Base-by-base conservation (phyloP, 345 rosid species). In the Brassica napus region DNA sequence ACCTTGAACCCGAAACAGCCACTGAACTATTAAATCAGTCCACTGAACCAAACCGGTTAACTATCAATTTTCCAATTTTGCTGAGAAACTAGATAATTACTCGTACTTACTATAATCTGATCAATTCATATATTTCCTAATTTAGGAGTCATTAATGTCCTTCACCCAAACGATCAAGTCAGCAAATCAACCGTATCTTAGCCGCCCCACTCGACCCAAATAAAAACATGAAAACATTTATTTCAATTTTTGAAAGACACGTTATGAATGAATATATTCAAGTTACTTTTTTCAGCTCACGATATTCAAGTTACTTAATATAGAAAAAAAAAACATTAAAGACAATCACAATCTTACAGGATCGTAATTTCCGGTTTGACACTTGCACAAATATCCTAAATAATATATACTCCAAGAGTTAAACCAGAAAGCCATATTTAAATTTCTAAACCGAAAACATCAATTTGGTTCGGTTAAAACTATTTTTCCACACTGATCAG, bases 381-480 rank as follows among this genome's bases (percentile, higher is more conserved):
- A 30, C 39, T 30, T 30, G 35, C 39, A 14, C 4, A 62, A 30
- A 2, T 61, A 61, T 28, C 65, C 65, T 24, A 59, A 30, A 3
- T 24, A 61, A 61, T 1, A 7, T 1, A 58, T 23, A 14, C 30
- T 24, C 75, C 14, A 21, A 69, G 8, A 44, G 63, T 32, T 35
- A 55, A 66, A 58, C 49, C 49, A 75, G 1, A 4, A 4, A 64
- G 60, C 10, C 26, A 1, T 14, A 69, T 10, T 5, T 67, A 10
- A 39, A 21, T 11, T 67, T 60, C 1, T 4, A 11, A 21, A 14
- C 69, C 69, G 1, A 15, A 9, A 16, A 4, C 2, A 37, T 52
- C n/a, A 10, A 12, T 18, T 35, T 7, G 23, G 54, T 64, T 65
- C 55, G 78, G 72, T 65, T 75, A 66, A 57, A 23, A 9, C 28